Evolutionary conservation across 192 early-diverging fungal species (phyloP).

Genomic region (Backusella psychrophila): DNA sequence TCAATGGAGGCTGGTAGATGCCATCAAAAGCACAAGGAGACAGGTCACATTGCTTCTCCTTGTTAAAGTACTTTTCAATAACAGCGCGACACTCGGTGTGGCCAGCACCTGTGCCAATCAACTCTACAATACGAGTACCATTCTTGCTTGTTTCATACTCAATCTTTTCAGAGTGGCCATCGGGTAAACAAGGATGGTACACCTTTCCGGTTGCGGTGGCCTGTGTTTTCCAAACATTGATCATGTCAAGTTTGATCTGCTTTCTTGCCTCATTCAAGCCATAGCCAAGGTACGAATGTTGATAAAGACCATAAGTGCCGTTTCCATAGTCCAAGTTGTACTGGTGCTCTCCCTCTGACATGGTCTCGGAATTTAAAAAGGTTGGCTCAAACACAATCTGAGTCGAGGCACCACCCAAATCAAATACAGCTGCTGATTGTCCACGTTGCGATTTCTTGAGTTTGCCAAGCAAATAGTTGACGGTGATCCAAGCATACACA

Average conservation of each 20-base stretch:
- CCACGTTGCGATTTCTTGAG: constrained; percentile 34
- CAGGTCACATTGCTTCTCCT: constrained; percentile 56
- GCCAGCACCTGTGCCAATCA: constrained; percentile 58
- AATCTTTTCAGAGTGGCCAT: constrained; percentile 50
- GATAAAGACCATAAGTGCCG: constrained; percentile 80
- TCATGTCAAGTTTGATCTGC: constrained; percentile 58
- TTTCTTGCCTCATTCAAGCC: constrained; percentile 88
- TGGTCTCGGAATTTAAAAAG: constrained; percentile 35
- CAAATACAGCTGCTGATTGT: constrained; percentile 87
- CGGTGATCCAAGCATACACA: constrained; percentile 97
- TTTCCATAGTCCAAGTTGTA: constrained; percentile 71
- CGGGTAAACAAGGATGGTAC: constrained; percentile 69
- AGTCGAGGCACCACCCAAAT: constrained; percentile 97
- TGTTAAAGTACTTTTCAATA: constrained; percentile 71
- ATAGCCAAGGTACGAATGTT: constrained; percentile 94
- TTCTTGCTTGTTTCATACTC: constrained; percentile 3
- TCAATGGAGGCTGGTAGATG: constrained; percentile 84
- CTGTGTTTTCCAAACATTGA: constrained; percentile 29
- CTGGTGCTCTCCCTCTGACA: constrained; percentile 68
- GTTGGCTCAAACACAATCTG: constrained; percentile 97
- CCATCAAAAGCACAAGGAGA: constrained; percentile 90
- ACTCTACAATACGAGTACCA: constrained; percentile 20
- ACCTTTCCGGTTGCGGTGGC: constrained; percentile 40
- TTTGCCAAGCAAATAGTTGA: constrained; percentile 85
- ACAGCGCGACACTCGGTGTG: constrained; percentile 51